Base-by-base conservation (phyloP, 2,329 filamentous ascomycete genomes). In the Venturia nashicola region DNA sequence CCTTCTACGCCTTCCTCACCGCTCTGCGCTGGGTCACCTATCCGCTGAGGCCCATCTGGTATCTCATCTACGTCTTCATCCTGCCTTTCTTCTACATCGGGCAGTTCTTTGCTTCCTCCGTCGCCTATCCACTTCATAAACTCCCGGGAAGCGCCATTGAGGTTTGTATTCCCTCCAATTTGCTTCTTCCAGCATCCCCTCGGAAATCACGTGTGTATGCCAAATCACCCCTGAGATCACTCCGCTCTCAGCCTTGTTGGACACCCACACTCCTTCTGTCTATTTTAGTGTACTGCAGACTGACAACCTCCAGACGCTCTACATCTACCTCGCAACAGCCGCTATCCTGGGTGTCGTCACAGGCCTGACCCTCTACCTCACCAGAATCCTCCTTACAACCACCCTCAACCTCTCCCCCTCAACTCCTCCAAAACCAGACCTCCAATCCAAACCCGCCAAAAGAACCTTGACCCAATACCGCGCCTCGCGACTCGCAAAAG, bases 261-360 rank as follows among this genome's bases (percentile, higher is more conserved):
- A 39, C 36, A 39, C 36, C 6, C 36, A 39, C 6, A 23, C 16
- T 43, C 36, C 16, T 14, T 0, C 42, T 16, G 5, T 42, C n/a
- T n/a, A 12, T 27, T 5, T 61, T n/a, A 1, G 2, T 7, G 3
- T 20, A 8, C 39, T 7, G 2, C 42, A n/a, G 3, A n/a, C 23
- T 75, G 59, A 65, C 23, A 73, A 74, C 63, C 63, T 14, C 11
- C 67, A 80, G 77, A 78, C 76, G 8, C 69, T 80, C 54, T 80
- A 78, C 70, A 80, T 82, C 70, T 87, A 81, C 69, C 78, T 91
- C 59, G 85, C 85, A 60, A 81, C 85, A 32, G 90, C 89, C 8
- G 80, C 83, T 40, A 73, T 89, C 20, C 79, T 90, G 62, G 90
- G 90, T n/a, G 75, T 86, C 62, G 61, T 40, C 12, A 32, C 61